Conservation (phyloP, 2,329 filamentous ascomycete genomes). For the Fulvia fulva region DNA sequence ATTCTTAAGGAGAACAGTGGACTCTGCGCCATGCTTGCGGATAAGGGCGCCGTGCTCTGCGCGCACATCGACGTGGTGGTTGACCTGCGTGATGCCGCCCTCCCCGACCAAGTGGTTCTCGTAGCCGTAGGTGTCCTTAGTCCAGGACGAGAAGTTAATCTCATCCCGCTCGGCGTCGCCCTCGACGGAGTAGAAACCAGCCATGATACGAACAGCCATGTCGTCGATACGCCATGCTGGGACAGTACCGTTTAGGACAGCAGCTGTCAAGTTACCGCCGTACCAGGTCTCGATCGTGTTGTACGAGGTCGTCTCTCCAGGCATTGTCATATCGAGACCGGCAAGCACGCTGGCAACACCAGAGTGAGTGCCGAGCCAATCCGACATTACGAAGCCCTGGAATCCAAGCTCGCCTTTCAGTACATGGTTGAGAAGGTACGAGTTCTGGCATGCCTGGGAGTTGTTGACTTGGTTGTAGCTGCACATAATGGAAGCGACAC, state of each 20-base stretch:
- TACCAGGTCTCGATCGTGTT: conserved; percentile 64
- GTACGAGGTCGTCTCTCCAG: conserved; percentile 66
- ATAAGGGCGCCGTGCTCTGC: conserved; percentile 68
- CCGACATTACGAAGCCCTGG: conserved; percentile 45
- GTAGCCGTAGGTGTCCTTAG: conserved; percentile 59
- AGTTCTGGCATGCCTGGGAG: conserved; percentile 64
- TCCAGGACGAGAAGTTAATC: conserved; percentile 46
- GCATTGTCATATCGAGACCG: conserved; percentile 35
- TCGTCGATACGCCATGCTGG: conserved; percentile 30
- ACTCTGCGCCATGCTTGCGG: conserved; percentile 55
- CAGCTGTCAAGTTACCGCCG: conserved; percentile 29
- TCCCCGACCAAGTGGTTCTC: conserved; percentile 59
- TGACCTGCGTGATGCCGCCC: conserved; percentile 58
- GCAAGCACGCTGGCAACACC: conserved; percentile 28
- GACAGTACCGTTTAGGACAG: conserved; percentile 33
- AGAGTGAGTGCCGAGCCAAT: conserved; percentile 42
- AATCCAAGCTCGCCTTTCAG: conserved; percentile 59
- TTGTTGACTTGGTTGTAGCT: conserved; percentile 70
- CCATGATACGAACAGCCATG: conserved; percentile 32
- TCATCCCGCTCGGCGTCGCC: conserved; percentile 48
- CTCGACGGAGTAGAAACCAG: conserved; percentile 46
- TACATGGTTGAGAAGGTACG: conserved; percentile 56
- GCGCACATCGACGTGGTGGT: conserved; percentile 77
- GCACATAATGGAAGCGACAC: conserved; percentile 77
- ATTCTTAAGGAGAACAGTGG: conserved; percentile 62